Evolutionary conservation across 352 stramenopile genomes (phyloP), one percentile per base, ranked within the genome.

Genomic region (Globisporangium radiosum): DNA sequence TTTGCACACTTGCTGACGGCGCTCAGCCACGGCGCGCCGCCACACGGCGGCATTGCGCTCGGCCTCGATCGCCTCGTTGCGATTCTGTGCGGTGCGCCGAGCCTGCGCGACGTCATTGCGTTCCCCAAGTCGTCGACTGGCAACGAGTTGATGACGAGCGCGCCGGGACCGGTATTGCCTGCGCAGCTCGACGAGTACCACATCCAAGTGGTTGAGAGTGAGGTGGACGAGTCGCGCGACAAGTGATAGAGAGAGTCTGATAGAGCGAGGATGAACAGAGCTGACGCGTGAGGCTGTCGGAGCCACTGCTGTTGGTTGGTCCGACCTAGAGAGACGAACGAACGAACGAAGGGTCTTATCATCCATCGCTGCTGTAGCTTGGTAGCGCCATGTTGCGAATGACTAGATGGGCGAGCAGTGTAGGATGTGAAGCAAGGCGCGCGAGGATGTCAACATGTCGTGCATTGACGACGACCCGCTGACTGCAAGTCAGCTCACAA

Each of bases 101-200:
- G 78, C 55, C 74, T 97, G 45, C 84, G 87, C 8, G 88, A 96
- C 49, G 89, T 96, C 47, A 96, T 97, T 51, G 87, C 89, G 39
- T 97, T 97, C 64, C 89, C 89, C 0, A 97, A 97, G 69, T 93
- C 87, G 7, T 78, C 86, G 4, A 91, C 81, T 7, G 89, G 88
- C 36, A 88, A 93, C 47, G 88, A 96, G 60, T 76, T 92, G 42
- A 90, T 97, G 76, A 95, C 85, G 0, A 90, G 76, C 37, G 75
- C 86, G 1, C 88, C 88, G 1, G 80, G 85, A 0, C 67, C 76
- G 0, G 85, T 92, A 58, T 65, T 85, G 42, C 65, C 70, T 13
- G 69, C 85, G 52, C 85, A 92, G 59, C 72, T 94, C 13, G 57
- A 81, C 42, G 85, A 92, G 59, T 94, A 94, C 54, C 78, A 94